Percentiles rank a stretch among this genome's conserved stretches.
phyloP scores from a whole-genome alignment of 257 asterid species.

The Solanum okadae region DNA sequence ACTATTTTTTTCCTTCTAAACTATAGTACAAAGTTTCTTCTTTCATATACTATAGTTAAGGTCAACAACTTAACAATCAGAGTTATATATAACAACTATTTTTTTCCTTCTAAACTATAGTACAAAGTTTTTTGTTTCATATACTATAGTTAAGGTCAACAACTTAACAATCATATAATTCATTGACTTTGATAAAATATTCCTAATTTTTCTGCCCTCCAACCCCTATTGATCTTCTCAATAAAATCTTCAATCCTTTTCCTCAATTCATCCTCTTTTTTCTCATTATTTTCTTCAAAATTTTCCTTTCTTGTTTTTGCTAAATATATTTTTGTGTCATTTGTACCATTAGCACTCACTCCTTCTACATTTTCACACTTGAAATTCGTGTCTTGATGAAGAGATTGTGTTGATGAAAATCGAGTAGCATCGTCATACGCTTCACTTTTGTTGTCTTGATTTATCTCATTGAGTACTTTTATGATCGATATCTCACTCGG shows the following conservation, averaged over 20 bases:
- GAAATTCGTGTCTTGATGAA: background rate
- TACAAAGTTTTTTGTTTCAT: background rate
- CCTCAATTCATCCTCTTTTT: slow-evolving; percentile 27
- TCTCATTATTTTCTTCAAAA: background rate
- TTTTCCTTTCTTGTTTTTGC: background rate
- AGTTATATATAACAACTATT: background rate
- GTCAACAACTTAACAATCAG: background rate
- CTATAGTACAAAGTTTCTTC: background rate
- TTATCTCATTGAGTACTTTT: background rate
- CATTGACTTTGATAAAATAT: background rate
- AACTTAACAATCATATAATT: background rate
- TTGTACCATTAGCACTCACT: background rate
- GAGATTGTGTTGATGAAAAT: background rate
- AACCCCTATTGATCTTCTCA: slow-evolving; percentile 21
- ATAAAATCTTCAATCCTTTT: slow-evolving; percentile 30
- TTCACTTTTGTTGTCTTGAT: background rate
- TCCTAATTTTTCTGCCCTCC: slow-evolving; percentile 24
- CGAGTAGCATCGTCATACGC: background rate
- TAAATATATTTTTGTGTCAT: background rate
- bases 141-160: background rate
- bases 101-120: background rate
- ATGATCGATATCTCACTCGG: background rate
- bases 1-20: background rate
- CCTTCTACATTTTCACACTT: background rate
- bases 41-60: background rate